A percentile compares a stretch with the other conserved stretches of the same genome.
Evolutionary conservation across 2,329 filamentous ascomycete species (phyloP).

Genomic region (Pseudovirgaria hyperparasitica): DNA sequence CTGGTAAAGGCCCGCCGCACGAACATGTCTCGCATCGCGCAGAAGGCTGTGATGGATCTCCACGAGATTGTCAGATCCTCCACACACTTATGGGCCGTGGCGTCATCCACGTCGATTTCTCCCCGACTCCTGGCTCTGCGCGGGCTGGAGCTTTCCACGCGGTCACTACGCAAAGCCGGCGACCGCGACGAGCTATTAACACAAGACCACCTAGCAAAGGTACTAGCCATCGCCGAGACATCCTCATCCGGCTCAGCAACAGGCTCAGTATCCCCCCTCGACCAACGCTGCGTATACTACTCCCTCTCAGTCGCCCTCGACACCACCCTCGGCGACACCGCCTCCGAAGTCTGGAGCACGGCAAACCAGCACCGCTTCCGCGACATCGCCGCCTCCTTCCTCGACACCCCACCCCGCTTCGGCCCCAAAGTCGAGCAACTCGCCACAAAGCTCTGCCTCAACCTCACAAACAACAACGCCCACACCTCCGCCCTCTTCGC

Average conservation of each 20-base stretch:
- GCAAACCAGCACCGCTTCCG: neutral
- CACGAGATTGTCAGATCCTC: conserved; percentile 40
- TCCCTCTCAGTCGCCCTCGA: no score
- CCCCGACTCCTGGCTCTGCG: conserved; percentile 53
- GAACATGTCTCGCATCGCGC: conserved; percentile 56
- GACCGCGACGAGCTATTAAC: conserved; percentile 37
- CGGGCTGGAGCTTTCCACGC: conserved; percentile 45
- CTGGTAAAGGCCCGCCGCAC: conserved; percentile 52
- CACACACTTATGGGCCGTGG: conserved; percentile 46
- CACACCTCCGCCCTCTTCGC: conserved; percentile 58
- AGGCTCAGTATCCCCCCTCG: conserved; percentile 1
- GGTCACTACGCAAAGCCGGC: conserved; percentile 36
- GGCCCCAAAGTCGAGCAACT: no score
- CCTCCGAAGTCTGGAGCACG: neutral
- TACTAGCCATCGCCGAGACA: conserved; percentile 30
- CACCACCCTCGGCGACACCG: neutral
- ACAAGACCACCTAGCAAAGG: conserved; percentile 17
- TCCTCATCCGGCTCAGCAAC: conserved; percentile 1
- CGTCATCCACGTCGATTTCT: conserved; percentile 41
- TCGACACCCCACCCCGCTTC: no score
- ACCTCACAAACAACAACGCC: conserved; percentile 71
- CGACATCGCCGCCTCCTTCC: no score
- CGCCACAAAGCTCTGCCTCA: conserved; percentile 61
- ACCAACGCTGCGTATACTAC: no score
- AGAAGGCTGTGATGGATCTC: conserved; percentile 42